Evolutionary conservation across 805 yeast species (phyloP).

Genomic region (Teunomyces pallodes): DNA sequence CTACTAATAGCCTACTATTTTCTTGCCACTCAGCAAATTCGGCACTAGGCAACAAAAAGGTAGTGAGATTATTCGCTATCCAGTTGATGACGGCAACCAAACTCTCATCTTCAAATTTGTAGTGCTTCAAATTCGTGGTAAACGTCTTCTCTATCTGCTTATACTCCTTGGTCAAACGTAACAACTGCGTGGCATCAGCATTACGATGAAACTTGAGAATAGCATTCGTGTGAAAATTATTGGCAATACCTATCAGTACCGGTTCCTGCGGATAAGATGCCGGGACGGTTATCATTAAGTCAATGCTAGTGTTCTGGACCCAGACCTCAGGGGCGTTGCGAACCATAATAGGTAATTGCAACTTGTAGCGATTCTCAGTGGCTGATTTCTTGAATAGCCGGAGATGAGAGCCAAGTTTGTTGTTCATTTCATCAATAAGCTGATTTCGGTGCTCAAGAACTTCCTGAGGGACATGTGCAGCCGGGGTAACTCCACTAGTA

Average conservation of each 20-base stretch:
- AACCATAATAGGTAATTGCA: slow-evolving; percentile 28
- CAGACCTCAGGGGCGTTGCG: slow-evolving; percentile 27
- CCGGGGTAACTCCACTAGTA: background rate
- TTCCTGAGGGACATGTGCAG: slow-evolving; percentile 7
- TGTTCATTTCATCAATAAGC: slow-evolving; percentile 23
- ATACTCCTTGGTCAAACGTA: slow-evolving; percentile 18
- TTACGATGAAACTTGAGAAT: slow-evolving; percentile 21
- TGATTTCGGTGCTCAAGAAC: slow-evolving; percentile 12
- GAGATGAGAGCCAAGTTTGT: slow-evolving; percentile 21
- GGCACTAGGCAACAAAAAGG: slow-evolving; percentile 12
- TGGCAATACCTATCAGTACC: slow-evolving; percentile 22
- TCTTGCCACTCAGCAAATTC: slow-evolving; percentile 5
- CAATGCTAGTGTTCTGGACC: slow-evolving; percentile 23
- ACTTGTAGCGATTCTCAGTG: slow-evolving; percentile 28
- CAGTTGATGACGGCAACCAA: slow-evolving; percentile 31
- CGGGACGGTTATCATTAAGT: slow-evolving; percentile 33
- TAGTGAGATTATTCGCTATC: slow-evolving; percentile 26
- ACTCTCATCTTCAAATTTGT: slow-evolving; percentile 12
- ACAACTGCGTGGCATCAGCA: slow-evolving; percentile 13
- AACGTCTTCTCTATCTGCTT: slow-evolving; percentile 28
- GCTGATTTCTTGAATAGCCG: slow-evolving; percentile 13
- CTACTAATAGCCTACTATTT: background rate
- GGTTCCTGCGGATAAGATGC: slow-evolving; percentile 28
- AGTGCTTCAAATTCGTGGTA: background rate
- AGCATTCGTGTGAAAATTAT: slow-evolving; percentile 30